These are phyloP conservation scores for Aspergillus pseudoglaucus DNA, from an alignment of 2,329 filamentous ascomycete species.

Conservation along the genomic window DNA sequence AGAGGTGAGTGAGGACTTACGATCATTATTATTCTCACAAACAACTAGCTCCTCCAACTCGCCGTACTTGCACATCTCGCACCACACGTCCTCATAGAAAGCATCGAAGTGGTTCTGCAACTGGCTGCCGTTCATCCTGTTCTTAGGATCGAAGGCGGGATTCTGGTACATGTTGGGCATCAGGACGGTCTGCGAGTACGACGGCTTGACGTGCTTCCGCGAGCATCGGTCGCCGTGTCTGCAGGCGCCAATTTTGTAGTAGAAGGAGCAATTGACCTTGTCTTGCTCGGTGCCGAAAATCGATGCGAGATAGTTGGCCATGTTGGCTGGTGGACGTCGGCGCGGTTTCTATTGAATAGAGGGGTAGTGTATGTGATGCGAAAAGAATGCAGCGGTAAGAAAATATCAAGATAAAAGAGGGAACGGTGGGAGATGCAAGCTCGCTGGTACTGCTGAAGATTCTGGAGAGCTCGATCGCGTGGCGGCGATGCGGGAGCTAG, in stretches of 20 bases:
- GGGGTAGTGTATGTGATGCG: background rate
- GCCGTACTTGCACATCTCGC: conserved; percentile 98
- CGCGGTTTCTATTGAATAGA: background rate
- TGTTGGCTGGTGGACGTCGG: conserved; percentile 31
- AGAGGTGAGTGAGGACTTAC: conserved; percentile 44
- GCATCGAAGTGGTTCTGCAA: conserved; percentile 99
- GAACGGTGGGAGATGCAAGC: conserved; percentile 7
- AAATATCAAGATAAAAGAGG: background rate
- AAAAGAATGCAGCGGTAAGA: background rate
- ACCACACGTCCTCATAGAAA: conserved; percentile 99
- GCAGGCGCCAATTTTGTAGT: conserved; percentile 99
- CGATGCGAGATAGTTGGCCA: conserved; percentile 98
- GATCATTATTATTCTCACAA: conserved; percentile 99
- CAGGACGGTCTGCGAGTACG: conserved; percentile 94
- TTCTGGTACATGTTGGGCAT: conserved; percentile 99
- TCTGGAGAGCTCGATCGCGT: conserved; percentile 27
- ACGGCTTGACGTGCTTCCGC: conserved; percentile 97
- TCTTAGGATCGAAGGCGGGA: conserved; percentile 92
- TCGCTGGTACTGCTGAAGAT: conserved; percentile 23
- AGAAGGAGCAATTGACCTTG: conserved; percentile 99
- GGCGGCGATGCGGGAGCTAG: background rate
- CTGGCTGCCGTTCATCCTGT: conserved; percentile 92
- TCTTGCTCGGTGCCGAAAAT: conserved; percentile 99
- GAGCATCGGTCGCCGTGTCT: conserved; percentile 97
- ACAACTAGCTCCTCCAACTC: conserved; percentile 97